Percentiles rank a stretch among this genome's conserved stretches.
Evolutionary conservation across 176 grass and related monocot species (phyloP).

Genomic region (Themeda triandra): DNA sequence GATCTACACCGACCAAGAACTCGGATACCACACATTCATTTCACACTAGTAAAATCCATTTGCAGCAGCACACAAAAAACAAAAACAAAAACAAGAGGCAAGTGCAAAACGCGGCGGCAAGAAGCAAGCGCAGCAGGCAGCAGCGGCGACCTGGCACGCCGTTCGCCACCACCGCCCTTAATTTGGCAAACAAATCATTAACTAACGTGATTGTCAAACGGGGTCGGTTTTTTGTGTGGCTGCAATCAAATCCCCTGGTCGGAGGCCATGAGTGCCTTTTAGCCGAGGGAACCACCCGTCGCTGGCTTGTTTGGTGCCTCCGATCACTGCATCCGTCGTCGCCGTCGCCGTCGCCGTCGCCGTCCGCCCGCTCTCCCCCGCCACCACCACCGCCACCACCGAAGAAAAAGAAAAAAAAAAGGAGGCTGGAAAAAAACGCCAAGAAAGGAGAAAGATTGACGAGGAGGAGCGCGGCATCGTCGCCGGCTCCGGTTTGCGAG

Average conservation of each 20-base stretch:
- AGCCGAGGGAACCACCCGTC: background rate
- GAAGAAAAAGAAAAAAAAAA: background rate
- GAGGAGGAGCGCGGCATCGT: background rate
- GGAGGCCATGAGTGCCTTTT: background rate
- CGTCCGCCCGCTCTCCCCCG: background rate
- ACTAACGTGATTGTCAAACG: constrained; percentile 2
- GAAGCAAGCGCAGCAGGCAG: background rate
- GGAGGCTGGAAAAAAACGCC: too few species aligned
- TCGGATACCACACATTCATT: background rate
- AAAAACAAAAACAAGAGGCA: background rate
- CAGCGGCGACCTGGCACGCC: background rate
- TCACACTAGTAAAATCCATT: background rate
- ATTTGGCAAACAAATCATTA: constrained; percentile 23
- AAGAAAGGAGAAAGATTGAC: background rate
- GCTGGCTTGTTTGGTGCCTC: background rate
- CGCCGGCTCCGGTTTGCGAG: too few species aligned
- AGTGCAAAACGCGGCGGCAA: constrained; percentile 1
- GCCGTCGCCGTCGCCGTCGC: background rate
- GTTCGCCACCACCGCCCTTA: constrained; percentile 17
- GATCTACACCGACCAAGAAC: background rate
- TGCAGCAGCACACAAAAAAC: too few species aligned
- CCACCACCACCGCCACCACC: constrained; percentile 2
- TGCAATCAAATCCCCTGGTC: constrained; percentile 4
- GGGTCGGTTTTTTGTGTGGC: constrained; percentile 30
- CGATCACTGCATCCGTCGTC: background rate